Percentiles rank a stretch among this genome's conserved stretches.
Evolutionary conservation across 2,329 filamentous ascomycete genomes (phyloP).

Genomic region (Chaetomiaceae sp.): DNA sequence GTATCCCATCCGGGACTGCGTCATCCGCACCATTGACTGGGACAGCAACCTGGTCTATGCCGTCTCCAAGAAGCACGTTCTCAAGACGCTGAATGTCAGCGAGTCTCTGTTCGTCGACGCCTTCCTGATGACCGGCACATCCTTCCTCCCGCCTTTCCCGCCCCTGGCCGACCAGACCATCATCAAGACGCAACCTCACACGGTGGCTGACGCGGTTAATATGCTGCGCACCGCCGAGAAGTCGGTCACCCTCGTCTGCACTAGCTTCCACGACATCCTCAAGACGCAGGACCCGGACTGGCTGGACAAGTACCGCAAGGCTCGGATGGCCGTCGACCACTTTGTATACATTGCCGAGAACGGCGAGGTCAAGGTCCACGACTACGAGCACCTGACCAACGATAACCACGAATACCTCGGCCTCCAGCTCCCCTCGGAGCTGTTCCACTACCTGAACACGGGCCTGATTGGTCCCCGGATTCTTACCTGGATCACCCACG

Average conservation of each 20-base stretch:
- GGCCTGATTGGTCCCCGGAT: conserved; percentile 76
- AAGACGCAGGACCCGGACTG: conserved; percentile 69
- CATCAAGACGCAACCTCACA: conserved; percentile 52
- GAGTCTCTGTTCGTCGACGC: conserved; percentile 79
- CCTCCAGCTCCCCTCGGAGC: conserved; percentile 81
- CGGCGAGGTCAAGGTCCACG: conserved; percentile 73
- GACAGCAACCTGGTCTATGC: conserved; percentile 59
- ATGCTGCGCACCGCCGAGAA: conserved; percentile 68
- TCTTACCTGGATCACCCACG: conserved; percentile 76
- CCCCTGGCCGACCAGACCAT: conserved; percentile 60
- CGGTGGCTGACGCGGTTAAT: conserved; percentile 72
- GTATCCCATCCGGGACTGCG: conserved; percentile 74
- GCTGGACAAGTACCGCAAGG: conserved; percentile 80
- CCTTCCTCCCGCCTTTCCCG: conserved; percentile 75
- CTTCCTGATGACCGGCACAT: conserved; percentile 75
- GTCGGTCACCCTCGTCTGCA: conserved; percentile 67
- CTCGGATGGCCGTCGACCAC: conserved; percentile 79
- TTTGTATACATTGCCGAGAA: conserved; percentile 74
- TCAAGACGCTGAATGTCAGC: conserved; percentile 61
- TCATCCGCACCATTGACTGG: conserved; percentile 66
- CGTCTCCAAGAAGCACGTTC: conserved; percentile 63
- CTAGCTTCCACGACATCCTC: conserved; percentile 74
- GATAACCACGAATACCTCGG: conserved; percentile 89
- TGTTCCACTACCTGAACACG: conserved; percentile 83
- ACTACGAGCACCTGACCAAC: conserved; percentile 67